A percentile compares a stretch with the other conserved stretches of the same genome.
Conservation (phyloP, 805 yeast species). For the Yamadazyma philogaea region DNA sequence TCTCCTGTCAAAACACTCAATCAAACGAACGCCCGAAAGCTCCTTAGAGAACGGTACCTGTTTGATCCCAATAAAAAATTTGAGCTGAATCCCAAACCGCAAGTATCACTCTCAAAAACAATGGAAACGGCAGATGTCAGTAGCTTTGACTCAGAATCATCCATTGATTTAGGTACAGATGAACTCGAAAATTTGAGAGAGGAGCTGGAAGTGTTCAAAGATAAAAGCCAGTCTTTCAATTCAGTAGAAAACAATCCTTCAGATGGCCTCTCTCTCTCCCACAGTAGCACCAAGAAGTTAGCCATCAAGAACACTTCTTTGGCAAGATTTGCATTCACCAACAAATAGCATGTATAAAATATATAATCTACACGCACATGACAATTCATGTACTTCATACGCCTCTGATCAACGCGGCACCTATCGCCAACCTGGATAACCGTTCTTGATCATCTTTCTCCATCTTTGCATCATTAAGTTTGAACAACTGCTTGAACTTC, state of each 20-base stretch:
- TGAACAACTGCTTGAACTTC: slow-evolving; percentile 36
- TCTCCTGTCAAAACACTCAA: slow-evolving; percentile 31
- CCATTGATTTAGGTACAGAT: slow-evolving; percentile 5
- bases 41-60: slow-evolving; percentile 23
- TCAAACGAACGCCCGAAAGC: slow-evolving; percentile 5
- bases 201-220: background rate
- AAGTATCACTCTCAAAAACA: background rate
- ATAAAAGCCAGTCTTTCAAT: background rate
- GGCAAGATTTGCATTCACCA: slow-evolving; percentile 16
- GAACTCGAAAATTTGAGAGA: background rate
- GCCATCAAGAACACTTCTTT: slow-evolving; percentile 10
- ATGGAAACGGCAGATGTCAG: background rate
- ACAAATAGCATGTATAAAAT: background rate
- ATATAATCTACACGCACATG: background rate
- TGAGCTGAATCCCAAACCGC: background rate
- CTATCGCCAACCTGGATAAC: slow-evolving; percentile 43
- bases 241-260: background rate
- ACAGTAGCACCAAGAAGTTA: background rate
- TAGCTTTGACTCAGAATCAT: background rate
- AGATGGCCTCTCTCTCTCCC: background rate
- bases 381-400: slow-evolving; percentile 13
- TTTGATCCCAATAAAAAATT: slow-evolving; percentile 13
- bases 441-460: slow-evolving; percentile 16
- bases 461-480: slow-evolving; percentile 30
- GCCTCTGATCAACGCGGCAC: slow-evolving; percentile 51